These are phyloP conservation scores for Wolfiporia cocos DNA, from an alignment of 1,284 basidiomycete genomes.

Conservation along the genomic window DNA sequence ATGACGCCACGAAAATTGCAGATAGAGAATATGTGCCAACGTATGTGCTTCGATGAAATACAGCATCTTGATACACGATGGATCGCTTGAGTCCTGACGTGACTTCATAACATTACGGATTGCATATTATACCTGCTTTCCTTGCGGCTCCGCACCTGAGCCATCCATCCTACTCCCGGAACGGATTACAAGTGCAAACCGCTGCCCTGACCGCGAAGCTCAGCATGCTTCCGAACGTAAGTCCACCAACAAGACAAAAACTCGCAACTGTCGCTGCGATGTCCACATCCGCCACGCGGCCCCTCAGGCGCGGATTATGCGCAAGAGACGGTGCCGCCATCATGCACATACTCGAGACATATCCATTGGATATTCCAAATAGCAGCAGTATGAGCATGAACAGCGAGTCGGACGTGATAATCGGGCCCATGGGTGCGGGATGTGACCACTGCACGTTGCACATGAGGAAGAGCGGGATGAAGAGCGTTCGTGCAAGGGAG, in stretches of 20 bases:
- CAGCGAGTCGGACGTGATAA: constrained; percentile 67
- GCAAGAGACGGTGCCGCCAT: constrained; percentile 69
- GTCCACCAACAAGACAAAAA: constrained; percentile 74
- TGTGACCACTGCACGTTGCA: constrained; percentile 67
- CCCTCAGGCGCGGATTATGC: constrained; percentile 62
- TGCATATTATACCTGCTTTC: too few relatives aligned
- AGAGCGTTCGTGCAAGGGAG: constrained; percentile 66
- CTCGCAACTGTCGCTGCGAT: constrained; percentile 76
- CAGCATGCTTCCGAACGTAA: constrained; percentile 66
- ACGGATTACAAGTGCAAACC: constrained; percentile 72
- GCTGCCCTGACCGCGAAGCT: constrained; percentile 73
- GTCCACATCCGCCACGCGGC: constrained; percentile 70
- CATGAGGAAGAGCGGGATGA: constrained; percentile 79
- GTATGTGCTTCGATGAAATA: too few relatives aligned
- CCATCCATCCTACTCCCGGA: too few relatives aligned
- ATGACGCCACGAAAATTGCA: too few relatives aligned
- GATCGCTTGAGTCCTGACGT: too few relatives aligned
- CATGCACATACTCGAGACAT: constrained; percentile 61
- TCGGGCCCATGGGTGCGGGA: constrained; percentile 26
- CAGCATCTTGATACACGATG: too few relatives aligned
- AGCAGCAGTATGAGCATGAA: constrained; percentile 70
- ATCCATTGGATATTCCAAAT: constrained; percentile 80
- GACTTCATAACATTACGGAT: too few relatives aligned
- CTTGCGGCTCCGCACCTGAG: too few relatives aligned
- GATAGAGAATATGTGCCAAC: too few relatives aligned